A percentile compares a stretch with the other conserved stretches of the same genome.
Conservation (phyloP, 2,329 filamentous ascomycete genomes). For the Trichoderma afroharzianum region DNA sequence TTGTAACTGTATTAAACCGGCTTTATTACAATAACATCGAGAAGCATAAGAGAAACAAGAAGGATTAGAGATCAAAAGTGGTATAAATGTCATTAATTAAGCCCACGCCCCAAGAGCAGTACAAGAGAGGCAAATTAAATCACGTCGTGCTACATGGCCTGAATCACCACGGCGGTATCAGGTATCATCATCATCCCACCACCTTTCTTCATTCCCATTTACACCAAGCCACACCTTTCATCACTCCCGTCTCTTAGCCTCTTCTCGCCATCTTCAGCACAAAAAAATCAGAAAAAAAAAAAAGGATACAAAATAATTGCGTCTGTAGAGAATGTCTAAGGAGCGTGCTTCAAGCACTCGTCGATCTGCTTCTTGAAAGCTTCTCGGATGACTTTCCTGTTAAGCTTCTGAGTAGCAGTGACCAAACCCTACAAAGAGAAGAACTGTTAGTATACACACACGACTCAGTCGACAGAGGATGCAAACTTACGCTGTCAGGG, state of each 20-base stretch:
- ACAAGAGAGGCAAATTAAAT: conserved; percentile 13
- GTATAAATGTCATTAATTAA: conserved; percentile 16
- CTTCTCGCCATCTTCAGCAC: not conserved
- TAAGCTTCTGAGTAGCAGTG: conserved; percentile 60
- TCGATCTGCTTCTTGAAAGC: conserved; percentile 51
- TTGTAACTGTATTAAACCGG: not conserved
- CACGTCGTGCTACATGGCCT: conserved; percentile 11
- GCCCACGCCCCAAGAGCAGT: conserved; percentile 8
- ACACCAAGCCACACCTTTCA: not conserved
- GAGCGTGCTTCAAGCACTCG: conserved; percentile 34
- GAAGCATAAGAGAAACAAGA: not conserved
- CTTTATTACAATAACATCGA: too few species aligned
- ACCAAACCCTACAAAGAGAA: conserved; percentile 48
- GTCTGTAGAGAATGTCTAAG: conserved; percentile 17
- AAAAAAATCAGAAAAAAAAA: not conserved
- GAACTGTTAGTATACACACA: conserved; percentile 21
- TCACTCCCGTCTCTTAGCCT: not conserved
- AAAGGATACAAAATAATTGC: not conserved
- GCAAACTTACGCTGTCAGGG: conserved; percentile 68
- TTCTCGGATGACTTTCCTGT: conserved; percentile 50
- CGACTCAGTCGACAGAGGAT: not conserved
- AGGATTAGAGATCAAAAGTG: not conserved
- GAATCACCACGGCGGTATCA: conserved; percentile 21
- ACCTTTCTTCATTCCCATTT: not conserved
- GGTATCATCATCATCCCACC: conserved; percentile 20